Conservation (phyloP, 495 filamentous ascomycete genomes). For the Clohesyomyces aquaticus region DNA sequence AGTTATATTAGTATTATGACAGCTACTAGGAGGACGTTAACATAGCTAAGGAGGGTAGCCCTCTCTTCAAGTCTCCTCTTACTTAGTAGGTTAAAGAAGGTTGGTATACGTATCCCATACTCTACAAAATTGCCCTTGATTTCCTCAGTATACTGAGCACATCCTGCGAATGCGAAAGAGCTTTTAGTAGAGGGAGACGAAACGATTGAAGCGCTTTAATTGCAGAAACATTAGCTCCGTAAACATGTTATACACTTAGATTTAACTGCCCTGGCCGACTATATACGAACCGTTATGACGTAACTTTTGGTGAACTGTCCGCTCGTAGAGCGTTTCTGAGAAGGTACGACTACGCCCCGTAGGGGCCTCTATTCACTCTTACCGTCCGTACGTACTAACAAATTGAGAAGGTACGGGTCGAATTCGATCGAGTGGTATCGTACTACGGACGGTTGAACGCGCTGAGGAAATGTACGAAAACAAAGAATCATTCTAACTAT, state of each 20-base stretch:
- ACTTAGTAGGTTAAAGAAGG: neutral
- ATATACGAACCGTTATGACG: neutral
- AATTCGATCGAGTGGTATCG: neutral
- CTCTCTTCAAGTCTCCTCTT: neutral
- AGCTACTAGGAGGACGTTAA: neutral
- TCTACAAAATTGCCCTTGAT: slow-evolving; percentile 10
- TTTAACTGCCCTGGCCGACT: neutral
- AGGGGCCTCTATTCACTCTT: neutral
- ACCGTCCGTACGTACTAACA: neutral
- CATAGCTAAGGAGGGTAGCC: neutral
- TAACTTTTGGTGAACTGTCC: neutral
- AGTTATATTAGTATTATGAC: slow-evolving; percentile 3
- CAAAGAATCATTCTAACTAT: no score
- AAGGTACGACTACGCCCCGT: neutral
- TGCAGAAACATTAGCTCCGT: slow-evolving; percentile 5
- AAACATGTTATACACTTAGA: neutral
- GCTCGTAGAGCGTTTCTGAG: neutral
- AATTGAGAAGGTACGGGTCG: neutral
- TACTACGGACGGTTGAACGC: neutral
- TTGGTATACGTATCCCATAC: neutral
- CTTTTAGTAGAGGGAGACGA: neutral
- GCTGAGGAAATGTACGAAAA: no score
- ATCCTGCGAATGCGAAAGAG: slow-evolving; percentile 3
- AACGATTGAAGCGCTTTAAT: slow-evolving; percentile 9
- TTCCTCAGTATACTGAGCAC: neutral